These are phyloP conservation scores for Cordyceps militaris DNA, from an alignment of 2,329 filamentous ascomycete genomes.

Conservation along the genomic window DNA sequence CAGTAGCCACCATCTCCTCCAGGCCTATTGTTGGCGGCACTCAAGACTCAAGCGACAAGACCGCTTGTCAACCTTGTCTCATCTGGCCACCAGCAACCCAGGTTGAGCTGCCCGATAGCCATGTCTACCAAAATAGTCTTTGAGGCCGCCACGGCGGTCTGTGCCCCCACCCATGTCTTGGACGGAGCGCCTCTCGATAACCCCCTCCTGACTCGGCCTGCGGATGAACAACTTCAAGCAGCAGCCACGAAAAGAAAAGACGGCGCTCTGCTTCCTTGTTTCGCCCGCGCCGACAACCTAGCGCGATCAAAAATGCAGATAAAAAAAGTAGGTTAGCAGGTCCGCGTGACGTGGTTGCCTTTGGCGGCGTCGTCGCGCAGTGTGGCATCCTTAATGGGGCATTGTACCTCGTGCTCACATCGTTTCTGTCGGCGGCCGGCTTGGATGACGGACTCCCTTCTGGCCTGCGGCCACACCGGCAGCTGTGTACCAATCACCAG, in stretches of 20 bases:
- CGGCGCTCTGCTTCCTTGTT: no score
- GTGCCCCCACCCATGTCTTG: no score
- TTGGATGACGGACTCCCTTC: background rate
- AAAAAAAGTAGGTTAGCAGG: background rate
- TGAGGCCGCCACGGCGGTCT: background rate
- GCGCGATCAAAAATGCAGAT: background rate
- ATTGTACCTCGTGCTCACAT: constrained; percentile 9
- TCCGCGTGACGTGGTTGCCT: constrained; percentile 8
- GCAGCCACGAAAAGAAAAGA: no score
- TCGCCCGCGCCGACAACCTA: no score
- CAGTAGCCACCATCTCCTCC: background rate
- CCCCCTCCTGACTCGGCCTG: no score
- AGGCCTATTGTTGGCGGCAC: background rate
- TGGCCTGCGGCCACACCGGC: background rate
- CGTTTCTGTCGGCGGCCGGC: constrained; percentile 2
- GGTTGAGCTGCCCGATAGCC: background rate
- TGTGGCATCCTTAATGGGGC: constrained; percentile 9
- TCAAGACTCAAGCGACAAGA: background rate
- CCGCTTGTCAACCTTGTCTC: background rate
- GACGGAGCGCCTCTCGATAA: no score
- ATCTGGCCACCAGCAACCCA: background rate
- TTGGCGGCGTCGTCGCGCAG: background rate
- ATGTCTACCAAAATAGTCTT: background rate
- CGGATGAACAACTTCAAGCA: no score
- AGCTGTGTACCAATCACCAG: background rate